Conservation (phyloP, 306 rosid species). For the Begonia masoniana region DNA sequence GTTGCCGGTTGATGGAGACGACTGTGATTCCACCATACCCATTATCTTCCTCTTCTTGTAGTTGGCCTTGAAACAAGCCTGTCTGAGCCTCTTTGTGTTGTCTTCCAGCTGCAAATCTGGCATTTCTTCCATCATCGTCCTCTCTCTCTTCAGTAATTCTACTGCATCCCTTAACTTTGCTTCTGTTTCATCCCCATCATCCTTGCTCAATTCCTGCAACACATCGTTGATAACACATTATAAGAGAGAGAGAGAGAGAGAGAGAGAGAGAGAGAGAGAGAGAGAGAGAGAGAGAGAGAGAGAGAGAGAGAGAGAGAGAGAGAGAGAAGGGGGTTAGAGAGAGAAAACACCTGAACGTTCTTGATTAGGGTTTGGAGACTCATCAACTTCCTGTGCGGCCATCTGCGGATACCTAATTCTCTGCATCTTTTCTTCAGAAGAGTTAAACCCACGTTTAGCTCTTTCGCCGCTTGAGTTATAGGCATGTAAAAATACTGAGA, state of each 20-base stretch:
- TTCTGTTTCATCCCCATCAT: slow-evolving; percentile 26
- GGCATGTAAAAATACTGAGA: slow-evolving; percentile 75
- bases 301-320: too few relatives aligned
- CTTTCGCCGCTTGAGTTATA: slow-evolving; percentile 59
- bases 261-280: too few relatives aligned
- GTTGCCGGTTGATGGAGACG: neutral
- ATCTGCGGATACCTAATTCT: slow-evolving; percentile 68
- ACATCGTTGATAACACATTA: neutral
- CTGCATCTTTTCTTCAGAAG: slow-evolving; percentile 73
- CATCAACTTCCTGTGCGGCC: slow-evolving; percentile 85
- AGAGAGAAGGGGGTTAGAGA: too few relatives aligned
- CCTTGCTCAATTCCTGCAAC: slow-evolving; percentile 36
- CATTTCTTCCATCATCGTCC: slow-evolving; percentile 55
- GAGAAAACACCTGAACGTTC: slow-evolving; percentile 37
- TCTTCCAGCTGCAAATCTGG: slow-evolving; percentile 58
- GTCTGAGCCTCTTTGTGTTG: slow-evolving; percentile 62
- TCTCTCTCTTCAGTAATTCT: slow-evolving; percentile 51
- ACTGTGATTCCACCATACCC: slow-evolving; percentile 6
- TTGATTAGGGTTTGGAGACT: slow-evolving; percentile 69
- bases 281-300: too few relatives aligned
- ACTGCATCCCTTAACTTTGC: slow-evolving; percentile 36
- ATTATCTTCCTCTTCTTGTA: slow-evolving; percentile 68
- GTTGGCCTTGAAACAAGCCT: slow-evolving; percentile 81
- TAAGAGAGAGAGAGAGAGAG: too few relatives aligned
- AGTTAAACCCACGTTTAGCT: slow-evolving; percentile 70